Conservation (phyloP, 2,329 filamentous ascomycete species). For the Paraphoma chrysanthemicola region DNA sequence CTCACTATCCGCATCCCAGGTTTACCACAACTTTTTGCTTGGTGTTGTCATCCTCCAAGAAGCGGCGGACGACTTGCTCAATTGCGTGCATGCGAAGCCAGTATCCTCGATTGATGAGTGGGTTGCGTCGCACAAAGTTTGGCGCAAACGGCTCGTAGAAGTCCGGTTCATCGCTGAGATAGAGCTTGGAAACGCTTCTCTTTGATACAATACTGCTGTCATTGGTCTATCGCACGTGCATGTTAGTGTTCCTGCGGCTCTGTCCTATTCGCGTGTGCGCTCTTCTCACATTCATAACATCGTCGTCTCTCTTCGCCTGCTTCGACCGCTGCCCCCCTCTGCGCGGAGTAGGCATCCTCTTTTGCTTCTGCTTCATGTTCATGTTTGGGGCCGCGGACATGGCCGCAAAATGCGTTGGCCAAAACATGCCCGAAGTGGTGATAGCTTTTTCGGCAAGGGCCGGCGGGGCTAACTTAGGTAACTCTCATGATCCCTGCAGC, state of each 20-base stretch:
- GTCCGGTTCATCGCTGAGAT: slow-evolving; percentile 77
- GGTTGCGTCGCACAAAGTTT: slow-evolving; percentile 82
- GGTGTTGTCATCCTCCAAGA: slow-evolving; percentile 65
- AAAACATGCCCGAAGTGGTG: slow-evolving; percentile 10
- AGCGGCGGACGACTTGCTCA: slow-evolving; percentile 75
- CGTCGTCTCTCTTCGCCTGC: slow-evolving; percentile 55
- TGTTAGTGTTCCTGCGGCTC: slow-evolving; percentile 8
- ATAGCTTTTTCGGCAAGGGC: slow-evolving; percentile 27
- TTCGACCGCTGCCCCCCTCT: slow-evolving; percentile 25
- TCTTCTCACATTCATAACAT: slow-evolving; percentile 62
- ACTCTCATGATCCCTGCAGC: slow-evolving; percentile 23
- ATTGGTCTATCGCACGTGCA: slow-evolving; percentile 69
- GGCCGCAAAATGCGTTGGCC: slow-evolving; percentile 4
- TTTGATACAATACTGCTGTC: slow-evolving; percentile 93
- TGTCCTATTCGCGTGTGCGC: neutral
- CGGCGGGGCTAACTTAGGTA: slow-evolving; percentile 23
- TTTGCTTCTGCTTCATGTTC: slow-evolving; percentile 5
- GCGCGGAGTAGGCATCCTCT: slow-evolving; percentile 14
- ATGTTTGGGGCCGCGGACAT: slow-evolving; percentile 18
- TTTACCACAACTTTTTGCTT: slow-evolving; percentile 79
- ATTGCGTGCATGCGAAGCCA: slow-evolving; percentile 85
- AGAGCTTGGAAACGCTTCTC: slow-evolving; percentile 87
- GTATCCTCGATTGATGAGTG: slow-evolving; percentile 89
- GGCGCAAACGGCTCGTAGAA: slow-evolving; percentile 89
- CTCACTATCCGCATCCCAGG: slow-evolving; percentile 88